Percentiles rank a stretch among this genome's conserved stretches.
Conservation (phyloP, 257 asterid species). For the Solanum chilense region DNA sequence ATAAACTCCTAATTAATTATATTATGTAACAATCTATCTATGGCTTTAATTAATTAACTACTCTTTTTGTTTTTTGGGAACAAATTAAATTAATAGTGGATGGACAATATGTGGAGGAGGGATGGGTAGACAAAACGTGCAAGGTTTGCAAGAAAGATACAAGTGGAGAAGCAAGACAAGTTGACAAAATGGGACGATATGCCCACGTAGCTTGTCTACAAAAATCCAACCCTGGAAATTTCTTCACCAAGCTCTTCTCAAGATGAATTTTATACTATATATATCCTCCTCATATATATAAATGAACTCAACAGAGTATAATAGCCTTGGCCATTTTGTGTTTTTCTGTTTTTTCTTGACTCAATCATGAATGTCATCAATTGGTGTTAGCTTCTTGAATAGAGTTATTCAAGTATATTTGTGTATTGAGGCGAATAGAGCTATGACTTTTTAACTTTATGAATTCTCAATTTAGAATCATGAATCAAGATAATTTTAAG, state of each 20-base stretch:
- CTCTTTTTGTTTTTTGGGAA: background rate
- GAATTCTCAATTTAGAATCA: background rate
- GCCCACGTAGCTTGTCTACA: conserved; percentile 71
- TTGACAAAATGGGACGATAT: conserved; percentile 76
- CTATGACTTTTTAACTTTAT: background rate
- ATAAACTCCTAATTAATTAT: background rate
- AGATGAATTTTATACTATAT: conserved; percentile 10
- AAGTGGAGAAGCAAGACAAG: conserved; percentile 68
- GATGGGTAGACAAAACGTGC: conserved; percentile 98
- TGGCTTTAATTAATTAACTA: background rate
- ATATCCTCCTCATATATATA: background rate
- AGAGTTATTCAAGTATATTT: background rate
- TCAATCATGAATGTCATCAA: background rate
- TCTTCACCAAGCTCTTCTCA: conserved; percentile 71
- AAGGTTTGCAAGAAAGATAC: conserved; percentile 94
- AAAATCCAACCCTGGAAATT: conserved; percentile 48
- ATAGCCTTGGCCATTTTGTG: background rate
- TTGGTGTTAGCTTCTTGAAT: background rate
- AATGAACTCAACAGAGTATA: background rate
- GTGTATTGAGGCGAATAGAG: background rate
- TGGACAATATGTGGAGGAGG: conserved; percentile 88
- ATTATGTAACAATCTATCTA: background rate
- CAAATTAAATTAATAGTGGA: conserved; percentile 38
- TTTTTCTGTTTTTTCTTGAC: background rate
- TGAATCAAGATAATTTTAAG: background rate